phyloP scores from a whole-genome alignment of 371 early-diverging fungal species.

The Mucor lusitanicus region DNA sequence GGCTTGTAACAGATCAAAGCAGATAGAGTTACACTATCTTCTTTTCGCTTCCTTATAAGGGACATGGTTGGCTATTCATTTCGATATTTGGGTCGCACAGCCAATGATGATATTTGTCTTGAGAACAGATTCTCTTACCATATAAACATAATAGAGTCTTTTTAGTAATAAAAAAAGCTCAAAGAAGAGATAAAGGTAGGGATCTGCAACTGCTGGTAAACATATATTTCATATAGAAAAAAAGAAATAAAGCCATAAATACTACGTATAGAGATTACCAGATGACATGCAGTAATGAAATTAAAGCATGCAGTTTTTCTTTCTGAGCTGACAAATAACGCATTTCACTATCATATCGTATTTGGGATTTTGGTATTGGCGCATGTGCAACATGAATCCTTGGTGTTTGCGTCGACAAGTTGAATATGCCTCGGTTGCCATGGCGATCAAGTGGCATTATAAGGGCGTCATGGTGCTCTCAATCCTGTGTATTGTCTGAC shows the following conservation, averaged over 20 bases:
- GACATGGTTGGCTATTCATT: neutral
- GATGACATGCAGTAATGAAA: too few species aligned
- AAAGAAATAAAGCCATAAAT: too few species aligned
- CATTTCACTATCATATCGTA: neutral
- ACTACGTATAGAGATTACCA: too few species aligned
- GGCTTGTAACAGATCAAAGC: neutral
- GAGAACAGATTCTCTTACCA: neutral
- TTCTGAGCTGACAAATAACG: neutral
- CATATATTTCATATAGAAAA: too few species aligned
- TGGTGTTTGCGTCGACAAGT: neutral
- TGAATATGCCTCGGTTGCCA: neutral
- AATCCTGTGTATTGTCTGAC: neutral
- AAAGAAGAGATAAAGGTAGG: neutral
- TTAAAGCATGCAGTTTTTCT: neutral
- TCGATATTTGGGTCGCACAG: neutral
- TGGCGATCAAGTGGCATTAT: neutral
- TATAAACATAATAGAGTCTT: neutral
- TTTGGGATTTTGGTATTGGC: neutral
- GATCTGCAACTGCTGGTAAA: neutral
- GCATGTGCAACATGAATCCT: neutral
- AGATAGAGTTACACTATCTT: neutral
- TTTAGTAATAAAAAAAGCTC: neutral
- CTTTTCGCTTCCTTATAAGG: neutral
- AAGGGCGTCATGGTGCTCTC: neutral
- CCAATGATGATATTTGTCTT: neutral